These are phyloP conservation scores for Lachnellula willkommii DNA, from an alignment of 2,329 filamentous ascomycete genomes.

Conservation along the genomic window DNA sequence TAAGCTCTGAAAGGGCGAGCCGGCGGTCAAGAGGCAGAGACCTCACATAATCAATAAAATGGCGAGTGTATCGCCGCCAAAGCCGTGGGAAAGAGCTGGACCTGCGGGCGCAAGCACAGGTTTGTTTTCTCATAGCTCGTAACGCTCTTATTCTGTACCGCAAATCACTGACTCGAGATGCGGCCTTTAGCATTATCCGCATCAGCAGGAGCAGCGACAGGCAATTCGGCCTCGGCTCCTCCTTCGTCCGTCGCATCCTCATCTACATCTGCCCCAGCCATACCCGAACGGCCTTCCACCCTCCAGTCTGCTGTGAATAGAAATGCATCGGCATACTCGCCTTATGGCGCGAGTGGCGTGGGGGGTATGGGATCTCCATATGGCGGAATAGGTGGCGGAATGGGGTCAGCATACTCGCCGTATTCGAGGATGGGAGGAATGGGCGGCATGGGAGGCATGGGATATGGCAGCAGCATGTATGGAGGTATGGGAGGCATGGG, in stretches of 20 bases:
- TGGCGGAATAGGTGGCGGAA: constrained; percentile 31
- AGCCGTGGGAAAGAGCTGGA: constrained; percentile 85
- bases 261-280: constrained; percentile 49
- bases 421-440: constrained; percentile 40
- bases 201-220: constrained; percentile 33
- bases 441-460: constrained; percentile 34
- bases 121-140: constrained; percentile 19
- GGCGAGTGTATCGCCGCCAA: constrained; percentile 75
- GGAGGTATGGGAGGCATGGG: constrained; percentile 29
- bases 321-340: constrained; percentile 78
- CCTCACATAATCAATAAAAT: constrained; percentile 15
- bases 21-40: constrained; percentile 7
- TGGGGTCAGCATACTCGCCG: constrained; percentile 41
- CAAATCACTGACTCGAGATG: constrained; percentile 9
- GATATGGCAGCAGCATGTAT: constrained; percentile 37
- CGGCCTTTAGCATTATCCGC: constrained; percentile 32
- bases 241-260: constrained; percentile 36
- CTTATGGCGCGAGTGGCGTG: constrained; percentile 45
- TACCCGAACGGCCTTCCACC: constrained; percentile 76
- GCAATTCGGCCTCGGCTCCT: constrained; percentile 39
- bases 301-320: constrained; percentile 77
- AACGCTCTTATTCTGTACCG: constrained; percentile 1
- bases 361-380: constrained; percentile 30
- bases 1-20: constrained; percentile 10
- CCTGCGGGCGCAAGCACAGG: constrained; percentile 25